Conservation (phyloP, 2,329 filamentous ascomycete species). For the Cadophora sp. region DNA sequence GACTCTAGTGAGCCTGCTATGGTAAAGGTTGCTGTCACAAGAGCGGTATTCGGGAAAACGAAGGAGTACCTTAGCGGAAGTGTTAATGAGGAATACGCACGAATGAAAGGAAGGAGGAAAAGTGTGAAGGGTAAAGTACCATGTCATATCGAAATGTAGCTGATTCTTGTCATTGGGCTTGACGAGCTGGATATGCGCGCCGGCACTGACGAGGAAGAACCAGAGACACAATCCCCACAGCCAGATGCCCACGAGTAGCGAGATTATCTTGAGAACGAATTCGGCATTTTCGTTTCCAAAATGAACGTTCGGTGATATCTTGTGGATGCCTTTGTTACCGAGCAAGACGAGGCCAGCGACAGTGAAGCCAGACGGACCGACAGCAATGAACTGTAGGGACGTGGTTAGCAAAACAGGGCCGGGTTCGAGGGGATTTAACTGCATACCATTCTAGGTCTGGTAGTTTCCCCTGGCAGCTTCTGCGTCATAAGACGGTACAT, state of each 20-base stretch:
- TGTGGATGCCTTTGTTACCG: constrained; percentile 31
- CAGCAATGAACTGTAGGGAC: constrained; percentile 70
- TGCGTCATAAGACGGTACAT: constrained; percentile 89
- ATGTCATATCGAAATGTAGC: constrained; percentile 83
- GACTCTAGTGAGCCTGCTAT: constrained; percentile 68
- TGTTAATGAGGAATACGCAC: constrained; percentile 57
- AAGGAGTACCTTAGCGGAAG: constrained; percentile 63
- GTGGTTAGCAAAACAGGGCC: constrained; percentile 25
- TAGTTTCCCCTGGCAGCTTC: constrained; percentile 77
- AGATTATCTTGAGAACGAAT: constrained; percentile 54
- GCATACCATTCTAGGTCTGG: constrained; percentile 74
- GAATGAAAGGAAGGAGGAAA: constrained; percentile 32
- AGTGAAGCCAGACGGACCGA: constrained; percentile 71
- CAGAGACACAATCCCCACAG: constrained; percentile 83
- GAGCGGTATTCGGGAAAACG: constrained; percentile 58
- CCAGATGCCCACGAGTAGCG: constrained; percentile 74
- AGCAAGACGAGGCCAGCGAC: constrained; percentile 60
- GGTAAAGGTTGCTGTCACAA: constrained; percentile 73
- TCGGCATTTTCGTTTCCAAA: constrained; percentile 51
- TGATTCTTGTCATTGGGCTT: constrained; percentile 54
- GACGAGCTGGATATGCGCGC: constrained; percentile 74
- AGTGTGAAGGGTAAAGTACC: constrained; percentile 58
- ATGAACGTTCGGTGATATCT: constrained; percentile 53
- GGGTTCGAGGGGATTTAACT: background rate
- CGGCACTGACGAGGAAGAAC: constrained; percentile 84